These are phyloP conservation scores for Tetrahymena thermophila DNA, from an alignment of 73 alveolate genomes.

Conservation along the genomic window DNA sequence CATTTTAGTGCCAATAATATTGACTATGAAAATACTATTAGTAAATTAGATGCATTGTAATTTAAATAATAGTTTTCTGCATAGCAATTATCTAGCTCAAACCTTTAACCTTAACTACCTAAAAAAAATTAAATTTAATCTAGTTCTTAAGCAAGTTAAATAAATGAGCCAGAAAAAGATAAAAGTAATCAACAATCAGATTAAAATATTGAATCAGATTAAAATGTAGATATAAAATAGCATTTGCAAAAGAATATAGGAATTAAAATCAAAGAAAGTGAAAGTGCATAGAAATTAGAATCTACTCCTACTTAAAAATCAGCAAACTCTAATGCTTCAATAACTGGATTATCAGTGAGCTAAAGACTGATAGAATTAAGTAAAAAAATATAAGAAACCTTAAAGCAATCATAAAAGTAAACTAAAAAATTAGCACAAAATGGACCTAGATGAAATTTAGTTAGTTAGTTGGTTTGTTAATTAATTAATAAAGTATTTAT, in stretches of 20 bases:
- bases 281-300: background rate
- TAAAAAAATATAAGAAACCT: background rate
- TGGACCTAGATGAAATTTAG: background rate
- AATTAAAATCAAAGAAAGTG: background rate
- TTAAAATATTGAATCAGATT: background rate
- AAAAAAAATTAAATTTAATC: no score
- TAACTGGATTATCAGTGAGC: background rate
- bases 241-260: background rate
- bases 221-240: background rate
- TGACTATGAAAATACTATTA: background rate
- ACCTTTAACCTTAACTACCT: background rate
- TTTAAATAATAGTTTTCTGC: background rate
- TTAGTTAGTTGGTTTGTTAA: no score
- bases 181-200: background rate
- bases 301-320: background rate
- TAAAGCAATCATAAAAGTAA: background rate
- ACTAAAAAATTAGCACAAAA: background rate
- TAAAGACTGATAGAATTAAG: background rate
- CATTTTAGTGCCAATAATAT: background rate
- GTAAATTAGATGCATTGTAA: background rate
- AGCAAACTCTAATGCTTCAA: background rate
- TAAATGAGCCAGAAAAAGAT: background rate
- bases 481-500: no score
- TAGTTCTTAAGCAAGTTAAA: background rate
- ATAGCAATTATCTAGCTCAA: background rate